phyloP scores from a whole-genome alignment of 805 yeast genomes.

The Ogataea ramenticola region DNA sequence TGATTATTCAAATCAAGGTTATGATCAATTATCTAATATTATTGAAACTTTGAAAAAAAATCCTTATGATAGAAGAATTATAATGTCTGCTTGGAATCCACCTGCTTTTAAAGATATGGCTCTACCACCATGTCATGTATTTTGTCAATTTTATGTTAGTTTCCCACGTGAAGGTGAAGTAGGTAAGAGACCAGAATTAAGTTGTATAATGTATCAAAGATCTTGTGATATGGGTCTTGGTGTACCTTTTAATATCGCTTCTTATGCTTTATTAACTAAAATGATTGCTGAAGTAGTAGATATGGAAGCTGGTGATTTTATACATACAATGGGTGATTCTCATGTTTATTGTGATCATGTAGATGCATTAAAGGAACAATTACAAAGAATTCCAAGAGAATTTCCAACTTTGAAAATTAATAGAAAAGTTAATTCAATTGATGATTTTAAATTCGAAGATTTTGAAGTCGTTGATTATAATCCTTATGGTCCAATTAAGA shows the following conservation, averaged over 20 bases:
- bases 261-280: conserved; percentile 84
- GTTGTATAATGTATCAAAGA: conserved; percentile 89
- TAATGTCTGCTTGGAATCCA: conserved; percentile 98
- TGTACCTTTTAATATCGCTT: conserved; percentile 96
- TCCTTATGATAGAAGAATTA: conserved; percentile 92
- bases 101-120: conserved; percentile 94
- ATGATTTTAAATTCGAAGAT: conserved; percentile 84
- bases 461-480: conserved; percentile 74
- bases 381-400: conserved; percentile 61
- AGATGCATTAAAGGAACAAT: conserved; percentile 81
- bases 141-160: conserved; percentile 89
- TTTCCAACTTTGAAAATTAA: conserved; percentile 77
- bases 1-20: conserved; percentile 83
- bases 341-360: conserved; percentile 93
- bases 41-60: conserved; percentile 74
- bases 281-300: conserved; percentile 96
- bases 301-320: conserved; percentile 91
- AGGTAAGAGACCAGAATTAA: conserved; percentile 52
- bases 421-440: conserved; percentile 64
- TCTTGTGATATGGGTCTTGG: conserved; percentile 99
- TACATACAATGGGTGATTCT: conserved; percentile 95
- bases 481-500: conserved; percentile 78
- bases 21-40: conserved; percentile 79
- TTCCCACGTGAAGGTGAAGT: conserved; percentile 48
- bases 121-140: conserved; percentile 96